These are phyloP conservation scores for Protomyces pachydermus DNA, from an alignment of 1,139 yeast species.

Conservation along the genomic window DNA sequence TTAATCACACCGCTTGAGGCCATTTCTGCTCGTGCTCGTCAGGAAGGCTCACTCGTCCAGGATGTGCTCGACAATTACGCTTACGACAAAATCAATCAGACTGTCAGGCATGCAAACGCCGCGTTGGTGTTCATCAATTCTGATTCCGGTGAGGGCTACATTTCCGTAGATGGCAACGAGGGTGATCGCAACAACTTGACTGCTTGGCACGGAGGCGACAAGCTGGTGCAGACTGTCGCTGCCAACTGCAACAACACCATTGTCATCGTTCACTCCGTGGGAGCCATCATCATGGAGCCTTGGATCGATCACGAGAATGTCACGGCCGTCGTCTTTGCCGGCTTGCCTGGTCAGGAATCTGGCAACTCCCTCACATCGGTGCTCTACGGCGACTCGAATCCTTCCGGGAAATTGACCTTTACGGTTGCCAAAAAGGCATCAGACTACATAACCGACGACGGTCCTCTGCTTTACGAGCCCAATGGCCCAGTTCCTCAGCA, in stretches of 20 bases:
- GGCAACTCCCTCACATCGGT: slow-evolving; percentile 49
- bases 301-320: slow-evolving; percentile 58
- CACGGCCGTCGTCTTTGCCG: slow-evolving; percentile 52
- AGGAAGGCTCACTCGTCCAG: slow-evolving; percentile 32
- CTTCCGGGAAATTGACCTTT: slow-evolving; percentile 60
- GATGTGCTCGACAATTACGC: slow-evolving; percentile 42
- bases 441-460: slow-evolving; percentile 46
- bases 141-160: slow-evolving; percentile 57
- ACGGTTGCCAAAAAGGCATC: slow-evolving; percentile 55
- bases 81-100: slow-evolving; percentile 49
- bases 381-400: slow-evolving; percentile 56
- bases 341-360: slow-evolving; percentile 57
- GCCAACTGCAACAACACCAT: slow-evolving; percentile 51
- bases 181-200: slow-evolving; percentile 58
- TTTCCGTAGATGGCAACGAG: slow-evolving; percentile 51
- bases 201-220: slow-evolving; percentile 60
- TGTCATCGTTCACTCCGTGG: slow-evolving; percentile 55
- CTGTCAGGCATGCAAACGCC: slow-evolving; percentile 40
- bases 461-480: slow-evolving; percentile 26
- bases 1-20: slow-evolving; percentile 50
- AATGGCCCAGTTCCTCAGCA: slow-evolving; percentile 43
- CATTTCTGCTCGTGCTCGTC: slow-evolving; percentile 33
- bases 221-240: slow-evolving; percentile 49
- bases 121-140: slow-evolving; percentile 47
- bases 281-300: slow-evolving; percentile 55